These are phyloP conservation scores for Colletotrichum liriopes DNA, from an alignment of 2,329 filamentous ascomycete genomes.

Conservation along the genomic window DNA sequence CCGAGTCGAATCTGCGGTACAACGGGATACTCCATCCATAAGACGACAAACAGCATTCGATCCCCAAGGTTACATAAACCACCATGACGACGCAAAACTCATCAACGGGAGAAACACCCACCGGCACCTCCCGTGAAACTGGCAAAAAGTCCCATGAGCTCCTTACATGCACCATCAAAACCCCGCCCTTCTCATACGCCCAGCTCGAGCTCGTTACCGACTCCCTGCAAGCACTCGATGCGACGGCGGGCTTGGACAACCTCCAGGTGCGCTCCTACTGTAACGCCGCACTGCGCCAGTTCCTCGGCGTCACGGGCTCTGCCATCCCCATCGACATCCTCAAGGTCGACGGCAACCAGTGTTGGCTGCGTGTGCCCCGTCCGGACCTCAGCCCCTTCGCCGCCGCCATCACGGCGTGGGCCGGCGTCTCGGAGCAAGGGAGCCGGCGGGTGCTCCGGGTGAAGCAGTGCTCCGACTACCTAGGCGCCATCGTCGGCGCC, in stretches of 20 bases:
- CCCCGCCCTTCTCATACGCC: constrained; percentile 70
- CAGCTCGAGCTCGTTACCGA: constrained; percentile 66
- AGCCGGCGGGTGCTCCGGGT: constrained; percentile 69
- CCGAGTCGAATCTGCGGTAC: not conserved
- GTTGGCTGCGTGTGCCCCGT: constrained; percentile 77
- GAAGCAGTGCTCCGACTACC: constrained; percentile 74
- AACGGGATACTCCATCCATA: not conserved
- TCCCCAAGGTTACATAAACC: not conserved
- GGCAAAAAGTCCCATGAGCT: constrained; percentile 63
- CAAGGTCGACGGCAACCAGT: constrained; percentile 68
- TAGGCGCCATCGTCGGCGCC: constrained; percentile 71
- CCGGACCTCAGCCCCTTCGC: constrained; percentile 73
- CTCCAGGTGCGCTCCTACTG: constrained; percentile 76
- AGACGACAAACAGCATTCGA: not conserved
- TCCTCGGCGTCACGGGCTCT: constrained; percentile 78
- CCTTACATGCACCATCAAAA: constrained; percentile 65
- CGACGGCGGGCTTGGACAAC: constrained; percentile 65
- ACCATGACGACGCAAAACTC: constrained; percentile 38
- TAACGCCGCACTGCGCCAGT: constrained; percentile 75
- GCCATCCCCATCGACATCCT: constrained; percentile 81
- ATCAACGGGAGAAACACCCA: not conserved
- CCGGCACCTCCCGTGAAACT: constrained; percentile 14
- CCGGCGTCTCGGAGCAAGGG: constrained; percentile 61
- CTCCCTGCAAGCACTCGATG: not conserved
- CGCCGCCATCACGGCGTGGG: constrained; percentile 77